Evolutionary conservation across 2,329 filamentous ascomycete species (phyloP).

Genomic region (Chaetothyriales sp.): DNA sequence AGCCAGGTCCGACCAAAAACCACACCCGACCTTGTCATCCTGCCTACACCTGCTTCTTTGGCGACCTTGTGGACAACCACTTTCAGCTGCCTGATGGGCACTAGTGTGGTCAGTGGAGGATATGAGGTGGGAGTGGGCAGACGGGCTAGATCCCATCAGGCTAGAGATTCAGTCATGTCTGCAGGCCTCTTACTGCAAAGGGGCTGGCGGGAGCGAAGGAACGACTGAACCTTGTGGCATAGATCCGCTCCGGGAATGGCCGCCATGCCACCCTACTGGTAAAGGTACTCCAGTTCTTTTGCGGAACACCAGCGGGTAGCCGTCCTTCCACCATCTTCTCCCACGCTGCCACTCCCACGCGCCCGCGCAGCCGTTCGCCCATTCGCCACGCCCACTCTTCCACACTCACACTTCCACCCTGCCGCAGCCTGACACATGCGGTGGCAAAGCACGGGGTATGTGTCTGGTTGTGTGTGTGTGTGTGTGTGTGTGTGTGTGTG

Average conservation of each 20-base stretch:
- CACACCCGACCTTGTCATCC: background rate
- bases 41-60: background rate
- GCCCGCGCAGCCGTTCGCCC: background rate
- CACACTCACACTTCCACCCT: background rate
- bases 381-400: no score
- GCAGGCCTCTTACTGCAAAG: background rate
- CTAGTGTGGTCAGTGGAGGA: background rate
- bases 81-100: background rate
- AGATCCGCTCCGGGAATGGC: background rate
- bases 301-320: no score
- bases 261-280: background rate
- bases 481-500: background rate
- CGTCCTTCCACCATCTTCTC: background rate
- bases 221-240: background rate
- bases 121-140: background rate
- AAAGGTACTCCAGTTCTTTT: background rate
- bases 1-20: background rate
- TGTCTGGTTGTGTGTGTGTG: background rate
- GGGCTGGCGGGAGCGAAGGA: background rate
- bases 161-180: background rate
- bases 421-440: background rate
- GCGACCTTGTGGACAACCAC: background rate
- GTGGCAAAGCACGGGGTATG: no score
- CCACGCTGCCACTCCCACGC: background rate
- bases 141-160: background rate